These are phyloP conservation scores for Cladosporium austrohemisphaericum DNA, from an alignment of 2,329 filamentous ascomycete species.

Conservation along the genomic window DNA sequence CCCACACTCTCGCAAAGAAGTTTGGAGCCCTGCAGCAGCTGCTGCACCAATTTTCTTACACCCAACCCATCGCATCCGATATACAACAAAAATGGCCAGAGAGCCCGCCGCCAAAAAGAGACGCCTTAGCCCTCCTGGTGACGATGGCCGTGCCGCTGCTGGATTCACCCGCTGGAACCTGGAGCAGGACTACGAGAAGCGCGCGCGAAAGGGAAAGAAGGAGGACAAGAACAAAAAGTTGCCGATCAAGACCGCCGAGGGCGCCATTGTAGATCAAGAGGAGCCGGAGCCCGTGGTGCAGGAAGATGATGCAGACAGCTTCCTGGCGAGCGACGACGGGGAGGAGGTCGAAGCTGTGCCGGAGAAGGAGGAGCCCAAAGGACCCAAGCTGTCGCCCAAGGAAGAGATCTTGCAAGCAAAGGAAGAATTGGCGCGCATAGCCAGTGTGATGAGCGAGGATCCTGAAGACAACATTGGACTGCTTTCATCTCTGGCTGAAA, in stretches of 20 bases:
- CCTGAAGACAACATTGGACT: constrained; percentile 83
- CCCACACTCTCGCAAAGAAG: constrained; percentile 3
- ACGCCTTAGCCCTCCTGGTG: constrained; percentile 46
- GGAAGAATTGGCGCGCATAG: constrained; percentile 84
- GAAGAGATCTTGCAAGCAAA: constrained; percentile 84
- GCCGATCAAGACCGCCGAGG: constrained; percentile 82
- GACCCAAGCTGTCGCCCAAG: constrained; percentile 60
- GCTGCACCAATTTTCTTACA: neutral
- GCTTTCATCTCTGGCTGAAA: constrained; percentile 72
- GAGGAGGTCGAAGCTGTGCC: constrained; percentile 43
- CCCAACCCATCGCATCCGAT: neutral
- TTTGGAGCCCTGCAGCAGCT: constrained; percentile 3
- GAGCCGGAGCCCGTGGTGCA: constrained; percentile 40
- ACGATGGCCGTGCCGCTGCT: constrained; percentile 25
- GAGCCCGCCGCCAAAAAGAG: constrained; percentile 48
- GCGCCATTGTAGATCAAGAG: constrained; percentile 54
- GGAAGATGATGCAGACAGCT: constrained; percentile 58
- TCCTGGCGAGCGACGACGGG: constrained; percentile 57
- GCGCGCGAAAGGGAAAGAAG: constrained; percentile 70
- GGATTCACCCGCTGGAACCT: constrained; percentile 71
- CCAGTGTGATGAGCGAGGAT: constrained; percentile 77
- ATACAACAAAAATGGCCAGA: constrained; percentile 40
- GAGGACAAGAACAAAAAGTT: constrained; percentile 69
- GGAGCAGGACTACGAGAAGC: constrained; percentile 84
- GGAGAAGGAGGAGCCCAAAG: constrained; percentile 45